phyloP scores from a whole-genome alignment of 2,329 filamentous ascomycete genomes.

The Escovopsis sp. region DNA sequence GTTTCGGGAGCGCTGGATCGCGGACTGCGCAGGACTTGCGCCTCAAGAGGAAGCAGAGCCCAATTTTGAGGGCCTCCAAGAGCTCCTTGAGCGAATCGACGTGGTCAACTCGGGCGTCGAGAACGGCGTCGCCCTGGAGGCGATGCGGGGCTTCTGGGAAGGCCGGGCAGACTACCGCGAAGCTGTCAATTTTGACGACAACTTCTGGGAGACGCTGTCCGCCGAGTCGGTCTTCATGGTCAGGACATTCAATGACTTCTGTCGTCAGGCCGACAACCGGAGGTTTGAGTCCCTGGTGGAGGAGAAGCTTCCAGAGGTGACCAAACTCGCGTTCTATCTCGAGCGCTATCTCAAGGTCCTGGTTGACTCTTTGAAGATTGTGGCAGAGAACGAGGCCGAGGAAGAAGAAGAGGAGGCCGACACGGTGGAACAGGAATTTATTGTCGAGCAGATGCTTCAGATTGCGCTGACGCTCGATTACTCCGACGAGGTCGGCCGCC shows the following conservation, averaged over 20 bases:
- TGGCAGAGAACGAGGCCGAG: constrained; percentile 37
- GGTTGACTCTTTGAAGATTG: constrained; percentile 45
- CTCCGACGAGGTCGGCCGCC: constrained; percentile 86
- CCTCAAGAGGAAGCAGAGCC: constrained; percentile 46
- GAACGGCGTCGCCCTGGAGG: constrained; percentile 78
- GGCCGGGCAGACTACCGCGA: constrained; percentile 72
- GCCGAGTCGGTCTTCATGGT: constrained; percentile 83
- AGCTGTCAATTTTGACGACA: constrained; percentile 53
- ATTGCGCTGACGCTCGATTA: constrained; percentile 89
- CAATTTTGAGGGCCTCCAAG: constrained; percentile 69
- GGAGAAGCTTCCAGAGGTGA: constrained; percentile 91
- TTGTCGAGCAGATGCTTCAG: constrained; percentile 86
- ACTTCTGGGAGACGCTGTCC: constrained; percentile 66
- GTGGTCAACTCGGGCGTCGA: constrained; percentile 81
- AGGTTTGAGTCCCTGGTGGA: constrained; percentile 66
- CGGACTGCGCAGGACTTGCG: constrained; percentile 65
- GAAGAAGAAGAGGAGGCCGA: constrained; percentile 64
- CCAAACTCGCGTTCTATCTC: constrained; percentile 73
- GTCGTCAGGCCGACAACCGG: constrained; percentile 55
- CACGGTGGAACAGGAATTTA: constrained; percentile 81
- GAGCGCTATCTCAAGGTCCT: constrained; percentile 62
- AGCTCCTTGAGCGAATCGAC: constrained; percentile 87
- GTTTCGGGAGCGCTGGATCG: constrained; percentile 94
- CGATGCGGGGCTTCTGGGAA: constrained; percentile 94
- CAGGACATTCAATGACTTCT: constrained; percentile 89